Evolutionary conservation across 169 alveolate genomes (phyloP).

Genomic region (Eimeria zaria): DNA sequence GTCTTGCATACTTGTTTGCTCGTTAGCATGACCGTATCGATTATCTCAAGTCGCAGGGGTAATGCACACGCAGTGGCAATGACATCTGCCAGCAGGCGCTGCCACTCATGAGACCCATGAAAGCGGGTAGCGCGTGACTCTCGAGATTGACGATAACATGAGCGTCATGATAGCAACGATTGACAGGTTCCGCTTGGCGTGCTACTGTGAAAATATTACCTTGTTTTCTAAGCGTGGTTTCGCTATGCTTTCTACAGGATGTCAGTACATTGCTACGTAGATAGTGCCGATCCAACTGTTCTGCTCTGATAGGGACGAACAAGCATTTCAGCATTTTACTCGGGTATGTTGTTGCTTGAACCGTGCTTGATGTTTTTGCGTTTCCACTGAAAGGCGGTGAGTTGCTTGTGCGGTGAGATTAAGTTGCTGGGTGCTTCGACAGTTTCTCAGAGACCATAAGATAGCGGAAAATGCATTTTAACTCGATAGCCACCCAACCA

Average conservation of each 20-base stretch:
- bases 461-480: not conserved
- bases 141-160: not conserved
- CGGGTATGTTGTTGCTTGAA: not conserved
- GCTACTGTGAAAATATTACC: not conserved
- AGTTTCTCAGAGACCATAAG: not conserved
- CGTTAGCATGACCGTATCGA: not conserved
- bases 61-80: not conserved
- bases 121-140: not conserved
- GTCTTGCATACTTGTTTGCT: not conserved
- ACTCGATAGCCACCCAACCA: not conserved
- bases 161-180: not conserved
- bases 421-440: not conserved
- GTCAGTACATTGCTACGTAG: not conserved
- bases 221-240: not conserved
- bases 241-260: not conserved
- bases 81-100: not conserved
- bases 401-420: not conserved
- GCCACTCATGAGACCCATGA: not conserved
- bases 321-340: not conserved
- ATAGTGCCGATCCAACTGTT: too few relatives aligned
- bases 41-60: not conserved
- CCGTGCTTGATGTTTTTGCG: not conserved
- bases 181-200: not conserved
- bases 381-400: not conserved
- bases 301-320: too few relatives aligned